Evolutionary conservation across 2,329 filamentous ascomycete genomes (phyloP).

Genomic region (Celoporthe dispersa): DNA sequence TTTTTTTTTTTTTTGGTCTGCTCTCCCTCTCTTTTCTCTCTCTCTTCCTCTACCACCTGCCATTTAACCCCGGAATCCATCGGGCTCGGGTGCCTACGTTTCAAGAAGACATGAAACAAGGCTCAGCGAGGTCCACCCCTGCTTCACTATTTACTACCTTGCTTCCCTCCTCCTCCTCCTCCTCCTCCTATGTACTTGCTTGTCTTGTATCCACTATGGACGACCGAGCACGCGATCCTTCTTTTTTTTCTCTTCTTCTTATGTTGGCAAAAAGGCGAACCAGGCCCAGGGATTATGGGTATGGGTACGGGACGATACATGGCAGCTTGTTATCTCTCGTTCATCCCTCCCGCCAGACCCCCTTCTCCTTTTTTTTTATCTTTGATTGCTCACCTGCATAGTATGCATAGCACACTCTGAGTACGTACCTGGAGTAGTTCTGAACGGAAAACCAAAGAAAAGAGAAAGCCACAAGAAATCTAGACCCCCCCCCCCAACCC

Average conservation of each 20-base stretch:
- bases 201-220: background rate
- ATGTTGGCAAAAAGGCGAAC: background rate
- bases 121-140: constrained; percentile 4
- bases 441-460: background rate
- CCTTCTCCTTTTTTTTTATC: no score
- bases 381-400: no score
- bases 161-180: background rate
- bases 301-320: no score
- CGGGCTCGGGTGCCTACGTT: background rate
- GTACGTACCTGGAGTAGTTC: background rate
- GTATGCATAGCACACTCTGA: background rate
- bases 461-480: background rate
- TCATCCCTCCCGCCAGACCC: background rate
- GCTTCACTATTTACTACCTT: background rate
- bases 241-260: background rate
- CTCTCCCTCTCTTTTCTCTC: background rate
- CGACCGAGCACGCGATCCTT: background rate
- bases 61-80: constrained; percentile 3
- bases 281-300: no score
- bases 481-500: background rate
- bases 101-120: constrained; percentile 8
- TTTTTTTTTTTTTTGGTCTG: no score
- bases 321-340: background rate
- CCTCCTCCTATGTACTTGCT: background rate
- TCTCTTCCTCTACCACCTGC: background rate